Evolutionary conservation across 1,284 basidiomycete species (phyloP).

Genomic region (Xanthoconium separans): DNA sequence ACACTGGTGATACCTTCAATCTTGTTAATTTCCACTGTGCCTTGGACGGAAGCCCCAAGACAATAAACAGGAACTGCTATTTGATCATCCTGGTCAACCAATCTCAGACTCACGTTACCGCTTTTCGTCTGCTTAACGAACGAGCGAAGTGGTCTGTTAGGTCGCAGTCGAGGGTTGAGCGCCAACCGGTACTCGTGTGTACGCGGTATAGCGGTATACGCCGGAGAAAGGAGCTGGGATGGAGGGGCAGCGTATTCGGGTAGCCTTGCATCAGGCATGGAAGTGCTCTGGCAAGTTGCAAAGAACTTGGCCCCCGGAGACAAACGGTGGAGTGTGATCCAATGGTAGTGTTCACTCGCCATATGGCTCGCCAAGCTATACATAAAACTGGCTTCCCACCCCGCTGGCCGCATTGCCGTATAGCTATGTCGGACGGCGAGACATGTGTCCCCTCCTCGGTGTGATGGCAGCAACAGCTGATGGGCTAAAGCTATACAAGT

Average conservation of each 20-base stretch:
- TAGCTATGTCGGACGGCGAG: constrained; percentile 7
- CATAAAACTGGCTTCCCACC: constrained; percentile 37
- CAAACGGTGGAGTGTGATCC: constrained; percentile 24
- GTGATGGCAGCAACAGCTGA: neutral
- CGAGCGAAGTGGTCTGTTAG: constrained; percentile 41
- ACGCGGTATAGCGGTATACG: constrained; percentile 48
- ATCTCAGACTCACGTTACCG: constrained; percentile 49
- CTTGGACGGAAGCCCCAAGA: constrained; percentile 50
- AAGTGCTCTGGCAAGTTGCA: constrained; percentile 20
- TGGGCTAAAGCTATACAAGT: neutral
- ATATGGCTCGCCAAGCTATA: constrained; percentile 34
- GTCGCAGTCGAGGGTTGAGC: constrained; percentile 43
- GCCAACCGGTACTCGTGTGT: constrained; percentile 53
- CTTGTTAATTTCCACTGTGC: constrained; percentile 55
- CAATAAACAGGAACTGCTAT: constrained; percentile 57
- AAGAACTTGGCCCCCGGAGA: neutral
- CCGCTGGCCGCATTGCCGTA: constrained; percentile 19
- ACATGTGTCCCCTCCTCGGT: neutral
- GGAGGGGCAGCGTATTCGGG: constrained; percentile 42
- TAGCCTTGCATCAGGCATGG: constrained; percentile 46
- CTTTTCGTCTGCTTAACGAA: constrained; percentile 63
- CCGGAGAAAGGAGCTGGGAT: constrained; percentile 32
- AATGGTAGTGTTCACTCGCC: constrained; percentile 12
- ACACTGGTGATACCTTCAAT: constrained; percentile 56
- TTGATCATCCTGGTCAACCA: constrained; percentile 52